phyloP scores from a whole-genome alignment of 2,329 filamentous ascomycete genomes.

The Colletotrichum costaricense region DNA sequence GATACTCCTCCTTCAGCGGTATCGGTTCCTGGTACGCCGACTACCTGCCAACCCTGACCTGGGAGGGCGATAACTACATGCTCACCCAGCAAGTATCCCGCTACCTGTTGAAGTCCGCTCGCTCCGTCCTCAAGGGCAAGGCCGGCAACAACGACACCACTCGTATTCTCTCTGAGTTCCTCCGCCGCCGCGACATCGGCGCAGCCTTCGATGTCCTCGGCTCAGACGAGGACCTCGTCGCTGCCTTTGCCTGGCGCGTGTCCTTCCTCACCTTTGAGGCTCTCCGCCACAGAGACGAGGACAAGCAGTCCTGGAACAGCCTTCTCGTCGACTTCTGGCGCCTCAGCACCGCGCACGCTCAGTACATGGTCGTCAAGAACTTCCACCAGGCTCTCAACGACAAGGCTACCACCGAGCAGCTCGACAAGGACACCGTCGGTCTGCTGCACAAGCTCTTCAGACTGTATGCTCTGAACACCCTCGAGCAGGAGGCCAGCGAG shows the following conservation, averaged over 20 bases:
- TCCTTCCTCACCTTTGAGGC: slow-evolving; percentile 81
- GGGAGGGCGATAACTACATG: slow-evolving; percentile 88
- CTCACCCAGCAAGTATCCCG: slow-evolving; percentile 82
- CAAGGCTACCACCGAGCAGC: slow-evolving; percentile 59
- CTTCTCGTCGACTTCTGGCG: slow-evolving; percentile 83
- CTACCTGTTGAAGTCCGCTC: slow-evolving; percentile 81
- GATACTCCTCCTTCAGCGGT: slow-evolving; percentile 80
- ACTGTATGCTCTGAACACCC: slow-evolving; percentile 75
- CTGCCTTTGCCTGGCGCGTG: slow-evolving; percentile 80
- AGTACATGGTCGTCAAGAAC: slow-evolving; percentile 83
- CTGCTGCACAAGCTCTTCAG: slow-evolving; percentile 81
- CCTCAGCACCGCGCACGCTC: slow-evolving; percentile 78
- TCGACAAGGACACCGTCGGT: slow-evolving; percentile 67
- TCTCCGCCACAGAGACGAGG: slow-evolving; percentile 77
- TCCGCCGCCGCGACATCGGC: slow-evolving; percentile 74
- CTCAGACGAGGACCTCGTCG: slow-evolving; percentile 76
- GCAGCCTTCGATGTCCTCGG: slow-evolving; percentile 81
- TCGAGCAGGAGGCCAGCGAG: slow-evolving; percentile 76
- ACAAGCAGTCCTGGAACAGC: slow-evolving; percentile 83
- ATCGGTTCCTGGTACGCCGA: slow-evolving; percentile 81
- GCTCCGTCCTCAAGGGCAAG: slow-evolving; percentile 74
- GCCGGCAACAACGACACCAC: slow-evolving; percentile 73
- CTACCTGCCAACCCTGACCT: slow-evolving; percentile 76
- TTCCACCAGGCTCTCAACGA: slow-evolving; percentile 63
- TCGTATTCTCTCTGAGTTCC: slow-evolving; percentile 73